Percentiles rank a stretch among this genome's conserved stretches.
phyloP scores from a whole-genome alignment of 2,329 filamentous ascomycete species.

The Paecilomyces sp. region DNA sequence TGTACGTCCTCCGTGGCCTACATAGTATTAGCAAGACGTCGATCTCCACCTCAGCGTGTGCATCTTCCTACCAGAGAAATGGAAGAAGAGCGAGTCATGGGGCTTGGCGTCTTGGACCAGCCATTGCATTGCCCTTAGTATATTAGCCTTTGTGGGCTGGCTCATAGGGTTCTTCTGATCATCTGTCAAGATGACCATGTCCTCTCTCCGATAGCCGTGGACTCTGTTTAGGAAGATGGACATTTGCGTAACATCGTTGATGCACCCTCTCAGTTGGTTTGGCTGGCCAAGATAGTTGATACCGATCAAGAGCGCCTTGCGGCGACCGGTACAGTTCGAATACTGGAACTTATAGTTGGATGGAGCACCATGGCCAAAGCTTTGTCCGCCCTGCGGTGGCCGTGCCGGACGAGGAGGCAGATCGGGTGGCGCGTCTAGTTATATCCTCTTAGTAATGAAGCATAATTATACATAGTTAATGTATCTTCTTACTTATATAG shows the following conservation, averaged over 20 bases:
- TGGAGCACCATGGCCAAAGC: slow-evolving; percentile 74
- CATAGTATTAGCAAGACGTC: slow-evolving; percentile 1
- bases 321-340: slow-evolving; percentile 77
- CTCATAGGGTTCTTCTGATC: slow-evolving; percentile 97
- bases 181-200: slow-evolving; percentile 95
- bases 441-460: slow-evolving; percentile 3
- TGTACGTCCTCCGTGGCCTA: slow-evolving; percentile 68
- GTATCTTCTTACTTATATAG: neutral
- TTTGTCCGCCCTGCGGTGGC: slow-evolving; percentile 53
- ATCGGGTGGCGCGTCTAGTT: slow-evolving; percentile 43
- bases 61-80: slow-evolving; percentile 69
- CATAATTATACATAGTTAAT: neutral
- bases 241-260: slow-evolving; percentile 98
- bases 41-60: neutral
- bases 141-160: slow-evolving; percentile 90
- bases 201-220: slow-evolving; percentile 86
- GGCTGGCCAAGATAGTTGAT: slow-evolving; percentile 95
- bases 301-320: slow-evolving; percentile 84
- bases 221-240: slow-evolving; percentile 76
- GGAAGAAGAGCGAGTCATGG: slow-evolving; percentile 93
- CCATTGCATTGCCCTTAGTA: slow-evolving; percentile 95
- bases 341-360: slow-evolving; percentile 82
- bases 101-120: slow-evolving; percentile 88
- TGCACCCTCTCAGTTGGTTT: slow-evolving; percentile 82
- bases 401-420: slow-evolving; percentile 58